Evolutionary conservation across 2,329 filamentous ascomycete genomes (phyloP).

Genomic region (Hypoxylon sp.): DNA sequence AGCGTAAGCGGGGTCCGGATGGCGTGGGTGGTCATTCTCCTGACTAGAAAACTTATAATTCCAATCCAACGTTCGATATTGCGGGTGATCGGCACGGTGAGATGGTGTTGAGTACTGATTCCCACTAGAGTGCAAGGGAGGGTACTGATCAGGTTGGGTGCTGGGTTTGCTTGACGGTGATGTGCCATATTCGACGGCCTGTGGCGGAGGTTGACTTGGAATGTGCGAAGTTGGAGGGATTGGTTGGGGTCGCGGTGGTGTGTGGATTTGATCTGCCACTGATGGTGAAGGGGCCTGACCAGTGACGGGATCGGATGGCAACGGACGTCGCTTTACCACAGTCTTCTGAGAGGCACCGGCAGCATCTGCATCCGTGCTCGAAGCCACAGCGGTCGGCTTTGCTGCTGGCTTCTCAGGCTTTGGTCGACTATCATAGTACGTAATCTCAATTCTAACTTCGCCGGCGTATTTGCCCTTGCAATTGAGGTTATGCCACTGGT

Average conservation of each 20-base stretch:
- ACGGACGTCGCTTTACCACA: slow-evolving; percentile 83
- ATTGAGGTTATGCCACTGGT: slow-evolving; percentile 89
- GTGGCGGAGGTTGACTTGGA: slow-evolving; percentile 68
- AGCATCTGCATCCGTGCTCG: slow-evolving; percentile 55
- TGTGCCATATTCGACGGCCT: slow-evolving; percentile 66
- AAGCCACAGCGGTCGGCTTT: slow-evolving; percentile 64
- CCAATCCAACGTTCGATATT: slow-evolving; percentile 46
- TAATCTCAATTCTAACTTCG: slow-evolving; percentile 94
- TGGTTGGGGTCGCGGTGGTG: slow-evolving; percentile 64
- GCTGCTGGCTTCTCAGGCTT: slow-evolving; percentile 80
- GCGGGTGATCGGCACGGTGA: slow-evolving; percentile 58
- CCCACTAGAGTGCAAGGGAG: slow-evolving; percentile 51
- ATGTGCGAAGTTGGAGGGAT: slow-evolving; percentile 60
- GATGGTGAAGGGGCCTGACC: slow-evolving; percentile 63
- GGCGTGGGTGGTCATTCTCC: slow-evolving; percentile 54
- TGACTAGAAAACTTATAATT: slow-evolving; percentile 48
- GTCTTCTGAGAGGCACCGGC: slow-evolving; percentile 58
- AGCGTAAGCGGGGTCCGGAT: slow-evolving; percentile 54
- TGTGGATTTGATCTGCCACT: slow-evolving; percentile 61
- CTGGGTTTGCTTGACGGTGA: slow-evolving; percentile 55
- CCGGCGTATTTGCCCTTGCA: slow-evolving; percentile 97
- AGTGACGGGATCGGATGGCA: slow-evolving; percentile 83
- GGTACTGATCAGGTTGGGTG: slow-evolving; percentile 58
- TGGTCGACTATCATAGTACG: slow-evolving; percentile 91
- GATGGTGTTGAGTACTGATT: slow-evolving; percentile 55